Conservation (phyloP, 192 early-diverging fungal genomes). For the Coemansia sp. region DNA sequence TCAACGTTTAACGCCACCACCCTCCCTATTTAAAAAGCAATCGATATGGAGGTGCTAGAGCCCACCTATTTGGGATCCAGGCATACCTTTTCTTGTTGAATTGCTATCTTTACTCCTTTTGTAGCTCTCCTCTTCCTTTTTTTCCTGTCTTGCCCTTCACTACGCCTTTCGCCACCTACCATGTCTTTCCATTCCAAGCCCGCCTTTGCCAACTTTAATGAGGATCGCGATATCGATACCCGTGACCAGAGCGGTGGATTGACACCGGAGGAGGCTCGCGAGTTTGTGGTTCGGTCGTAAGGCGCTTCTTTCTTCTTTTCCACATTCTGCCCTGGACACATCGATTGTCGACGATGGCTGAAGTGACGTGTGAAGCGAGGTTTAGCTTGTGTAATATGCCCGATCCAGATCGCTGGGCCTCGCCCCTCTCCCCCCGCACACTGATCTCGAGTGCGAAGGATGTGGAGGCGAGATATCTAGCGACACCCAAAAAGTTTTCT, state of each 20-base stretch:
- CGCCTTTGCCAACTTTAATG: conserved; percentile 17
- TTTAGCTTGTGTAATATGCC: neutral
- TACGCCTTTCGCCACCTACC: neutral
- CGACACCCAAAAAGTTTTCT: neutral
- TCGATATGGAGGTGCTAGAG: conserved; percentile 1
- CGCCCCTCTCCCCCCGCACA: neutral
- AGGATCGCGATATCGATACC: conserved; percentile 48
- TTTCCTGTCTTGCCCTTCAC: neutral
- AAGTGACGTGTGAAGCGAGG: too few species aligned
- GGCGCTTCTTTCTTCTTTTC: neutral
- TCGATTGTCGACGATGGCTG: neutral
- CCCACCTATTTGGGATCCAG: neutral
- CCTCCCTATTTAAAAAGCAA: neutral
- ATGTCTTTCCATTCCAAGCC: conserved; percentile 9
- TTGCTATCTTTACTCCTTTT: neutral
- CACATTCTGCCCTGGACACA: neutral
- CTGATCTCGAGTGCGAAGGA: neutral
- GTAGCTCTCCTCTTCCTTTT: neutral
- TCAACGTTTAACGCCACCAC: neutral
- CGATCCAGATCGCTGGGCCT: conserved; percentile 8
- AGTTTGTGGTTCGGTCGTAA: conserved; percentile 32
- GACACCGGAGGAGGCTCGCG: conserved; percentile 38
- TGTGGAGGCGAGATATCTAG: too few species aligned
- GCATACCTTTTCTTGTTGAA: neutral
- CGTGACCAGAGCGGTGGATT: conserved; percentile 43